These are phyloP conservation scores for Ogataea methylovora DNA, from an alignment of 805 yeast genomes.

Conservation along the genomic window DNA sequence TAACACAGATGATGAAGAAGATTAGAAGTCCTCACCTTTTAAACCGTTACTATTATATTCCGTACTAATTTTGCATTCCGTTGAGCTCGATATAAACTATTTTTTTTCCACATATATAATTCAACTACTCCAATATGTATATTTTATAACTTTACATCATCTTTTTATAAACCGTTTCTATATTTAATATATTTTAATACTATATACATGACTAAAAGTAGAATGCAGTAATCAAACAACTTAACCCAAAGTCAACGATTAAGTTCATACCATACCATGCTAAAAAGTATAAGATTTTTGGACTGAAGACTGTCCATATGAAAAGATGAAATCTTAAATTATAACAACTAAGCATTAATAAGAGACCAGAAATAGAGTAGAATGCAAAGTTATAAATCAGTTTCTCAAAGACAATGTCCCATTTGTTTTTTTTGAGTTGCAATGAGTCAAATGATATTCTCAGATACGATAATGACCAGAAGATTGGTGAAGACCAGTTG, in stretches of 20 bases:
- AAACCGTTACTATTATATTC: too few species aligned
- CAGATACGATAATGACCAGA: constrained; percentile 55
- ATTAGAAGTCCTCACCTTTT: too few species aligned
- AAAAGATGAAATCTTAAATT: constrained; percentile 78
- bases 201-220: too few species aligned
- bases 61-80: too few species aligned
- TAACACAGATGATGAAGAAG: constrained; percentile 90
- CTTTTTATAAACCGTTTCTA: too few species aligned
- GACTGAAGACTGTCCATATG: constrained; percentile 97
- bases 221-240: constrained; percentile 12
- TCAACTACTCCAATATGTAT: too few species aligned
- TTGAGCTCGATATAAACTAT: too few species aligned
- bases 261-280: constrained; percentile 60
- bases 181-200: too few species aligned
- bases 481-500: constrained; percentile 83
- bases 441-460: constrained; percentile 7
- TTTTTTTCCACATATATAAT: too few species aligned
- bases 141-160: too few species aligned
- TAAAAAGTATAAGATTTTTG: constrained; percentile 73
- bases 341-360: constrained; percentile 62
- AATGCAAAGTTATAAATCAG: constrained; percentile 37
- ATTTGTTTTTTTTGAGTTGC: constrained; percentile 18
- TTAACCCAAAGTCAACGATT: constrained; percentile 29
- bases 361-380: constrained; percentile 51
- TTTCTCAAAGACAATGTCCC: constrained; percentile 28